A percentile compares a stretch with the other conserved stretches of the same genome.
phyloP scores from a whole-genome alignment of 2,329 filamentous ascomycete genomes.

The Epichloe coenophiala region DNA sequence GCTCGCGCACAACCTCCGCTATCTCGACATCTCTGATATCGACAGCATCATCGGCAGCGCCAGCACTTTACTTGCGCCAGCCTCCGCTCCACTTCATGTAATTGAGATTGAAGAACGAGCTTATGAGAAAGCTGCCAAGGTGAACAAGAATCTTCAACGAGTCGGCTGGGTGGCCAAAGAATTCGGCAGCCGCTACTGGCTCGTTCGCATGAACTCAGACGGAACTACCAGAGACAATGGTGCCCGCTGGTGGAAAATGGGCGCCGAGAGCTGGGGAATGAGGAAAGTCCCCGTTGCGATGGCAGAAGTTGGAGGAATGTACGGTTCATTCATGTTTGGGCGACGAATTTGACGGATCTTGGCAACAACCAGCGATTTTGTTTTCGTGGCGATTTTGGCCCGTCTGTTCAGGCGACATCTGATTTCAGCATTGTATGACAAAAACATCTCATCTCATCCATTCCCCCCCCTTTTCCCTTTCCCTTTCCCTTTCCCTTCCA shows the following conservation, averaged over 20 bases:
- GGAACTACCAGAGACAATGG: conserved; percentile 22
- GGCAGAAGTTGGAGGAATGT: conserved; percentile 88
- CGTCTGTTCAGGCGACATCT: not conserved
- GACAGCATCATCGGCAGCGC: conserved; percentile 43
- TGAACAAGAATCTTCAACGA: conserved; percentile 43
- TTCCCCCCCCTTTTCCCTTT: not conserved
- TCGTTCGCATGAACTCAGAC: conserved; percentile 42
- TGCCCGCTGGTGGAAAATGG: conserved; percentile 70
- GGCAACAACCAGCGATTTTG: not conserved
- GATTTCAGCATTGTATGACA: conserved; percentile 2
- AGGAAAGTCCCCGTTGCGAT: conserved; percentile 81
- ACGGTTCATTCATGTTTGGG: conserved; percentile 60
- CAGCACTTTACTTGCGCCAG: conserved; percentile 43
- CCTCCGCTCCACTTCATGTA: conserved; percentile 58
- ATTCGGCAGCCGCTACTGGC: conserved; percentile 50
- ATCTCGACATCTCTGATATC: conserved; percentile 60
- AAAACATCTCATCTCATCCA: conserved; percentile 11
- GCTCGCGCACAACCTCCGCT: conserved; percentile 49
- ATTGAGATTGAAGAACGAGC: conserved; percentile 61
- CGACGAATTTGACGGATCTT: conserved; percentile 33
- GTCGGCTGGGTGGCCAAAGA: conserved; percentile 61
- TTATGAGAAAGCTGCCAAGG: conserved; percentile 50
- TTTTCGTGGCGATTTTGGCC: not conserved
- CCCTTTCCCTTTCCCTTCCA: not conserved
- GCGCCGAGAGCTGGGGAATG: conserved; percentile 74